Conservation (phyloP, 495 filamentous ascomycete species). For the Entonaema liquescens region DNA sequence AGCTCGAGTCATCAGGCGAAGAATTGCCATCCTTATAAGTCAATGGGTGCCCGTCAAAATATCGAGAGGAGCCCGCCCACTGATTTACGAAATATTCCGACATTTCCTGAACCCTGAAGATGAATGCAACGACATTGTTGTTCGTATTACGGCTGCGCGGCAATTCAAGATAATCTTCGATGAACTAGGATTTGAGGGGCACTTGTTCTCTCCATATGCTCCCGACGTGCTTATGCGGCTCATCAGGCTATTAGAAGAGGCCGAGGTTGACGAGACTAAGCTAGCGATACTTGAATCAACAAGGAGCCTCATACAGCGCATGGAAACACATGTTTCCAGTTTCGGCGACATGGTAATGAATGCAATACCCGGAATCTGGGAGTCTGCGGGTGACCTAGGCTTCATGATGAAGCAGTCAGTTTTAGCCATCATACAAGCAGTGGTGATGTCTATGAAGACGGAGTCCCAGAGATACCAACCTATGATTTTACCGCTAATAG, state of each 20-base stretch:
- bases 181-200: constrained; percentile 79
- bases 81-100: constrained; percentile 90
- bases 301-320: constrained; percentile 75
- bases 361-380: constrained; percentile 85
- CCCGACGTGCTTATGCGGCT: constrained; percentile 71
- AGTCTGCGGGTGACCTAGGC: constrained; percentile 78
- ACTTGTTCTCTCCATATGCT: constrained; percentile 77
- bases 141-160: constrained; percentile 87
- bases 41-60: constrained; percentile 87
- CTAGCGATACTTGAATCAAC: constrained; percentile 87
- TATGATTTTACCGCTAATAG: constrained; percentile 79
- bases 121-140: constrained; percentile 85
- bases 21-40: constrained; percentile 85
- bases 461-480: constrained; percentile 75
- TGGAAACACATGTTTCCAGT: constrained; percentile 76
- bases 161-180: constrained; percentile 82
- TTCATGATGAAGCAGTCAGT: constrained; percentile 89
- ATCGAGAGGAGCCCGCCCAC: constrained; percentile 65
- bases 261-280: constrained; percentile 85
- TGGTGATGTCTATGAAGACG: constrained; percentile 80
- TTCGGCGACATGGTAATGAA: constrained; percentile 83
- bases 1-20: constrained; percentile 85
- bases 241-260: constrained; percentile 78
- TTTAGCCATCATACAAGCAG: constrained; percentile 78
- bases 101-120: constrained; percentile 84